These are phyloP conservation scores for Eucalyptus curtisii DNA, from an alignment of 345 rosid species.

Conservation along the genomic window DNA sequence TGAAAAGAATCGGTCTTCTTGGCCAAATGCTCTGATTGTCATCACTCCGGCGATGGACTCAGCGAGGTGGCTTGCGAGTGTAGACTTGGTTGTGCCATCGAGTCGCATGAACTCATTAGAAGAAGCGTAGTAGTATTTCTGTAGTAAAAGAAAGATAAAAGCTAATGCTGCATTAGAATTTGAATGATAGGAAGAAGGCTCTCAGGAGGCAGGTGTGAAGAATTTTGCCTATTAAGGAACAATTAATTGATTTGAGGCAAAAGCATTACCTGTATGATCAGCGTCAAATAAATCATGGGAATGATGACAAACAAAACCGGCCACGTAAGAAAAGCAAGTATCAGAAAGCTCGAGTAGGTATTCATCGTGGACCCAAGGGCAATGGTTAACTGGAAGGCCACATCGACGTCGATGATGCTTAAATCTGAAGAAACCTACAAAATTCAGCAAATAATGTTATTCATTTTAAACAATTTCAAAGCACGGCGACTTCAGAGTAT, in stretches of 20 bases:
- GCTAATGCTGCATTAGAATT: not conserved
- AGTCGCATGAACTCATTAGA: constrained; percentile 50
- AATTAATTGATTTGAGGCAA: too few species aligned
- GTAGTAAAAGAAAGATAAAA: not conserved
- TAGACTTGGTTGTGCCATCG: constrained; percentile 47
- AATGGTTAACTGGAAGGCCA: constrained; percentile 8
- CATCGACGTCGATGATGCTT: constrained; percentile 15
- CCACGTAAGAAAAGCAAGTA: constrained; percentile 30
- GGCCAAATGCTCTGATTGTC: constrained; percentile 45
- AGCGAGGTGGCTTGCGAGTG: constrained; percentile 34
- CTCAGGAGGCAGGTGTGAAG: not conserved
- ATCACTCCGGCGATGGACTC: constrained; percentile 50
- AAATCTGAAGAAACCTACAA: too few species aligned
- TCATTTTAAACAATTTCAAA: too few species aligned
- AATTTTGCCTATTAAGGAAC: not conserved
- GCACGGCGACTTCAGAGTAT: too few species aligned
- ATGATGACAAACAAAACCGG: constrained; percentile 17
- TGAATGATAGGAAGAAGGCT: not conserved
- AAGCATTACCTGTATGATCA: constrained; percentile 22
- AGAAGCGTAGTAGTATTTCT: constrained; percentile 42
- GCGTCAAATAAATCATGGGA: constrained; percentile 2
- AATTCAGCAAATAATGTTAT: too few species aligned
- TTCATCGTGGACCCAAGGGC: constrained; percentile 18
- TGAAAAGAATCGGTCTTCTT: constrained; percentile 1
- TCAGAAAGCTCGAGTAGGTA: constrained; percentile 9